Percentiles rank a stretch among this genome's conserved stretches.
phyloP scores from a whole-genome alignment of 345 rosid genomes.

The Camelina neglecta region DNA sequence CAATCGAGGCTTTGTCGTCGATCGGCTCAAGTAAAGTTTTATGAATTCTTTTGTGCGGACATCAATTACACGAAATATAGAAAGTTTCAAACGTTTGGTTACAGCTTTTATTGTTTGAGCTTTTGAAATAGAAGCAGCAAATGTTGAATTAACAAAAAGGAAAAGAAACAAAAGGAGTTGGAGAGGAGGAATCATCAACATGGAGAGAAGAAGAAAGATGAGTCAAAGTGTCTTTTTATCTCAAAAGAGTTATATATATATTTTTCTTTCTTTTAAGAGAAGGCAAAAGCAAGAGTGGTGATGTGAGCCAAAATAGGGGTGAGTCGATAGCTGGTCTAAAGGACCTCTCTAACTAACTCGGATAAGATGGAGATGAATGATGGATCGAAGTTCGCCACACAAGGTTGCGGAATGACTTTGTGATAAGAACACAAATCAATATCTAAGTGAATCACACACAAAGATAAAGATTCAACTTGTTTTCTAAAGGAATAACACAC shows the following conservation, averaged over 20 bases:
- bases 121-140: conserved; percentile 29
- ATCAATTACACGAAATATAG: conserved; percentile 1
- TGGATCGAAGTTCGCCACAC: too few species aligned
- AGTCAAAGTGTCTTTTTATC: conserved; percentile 21
- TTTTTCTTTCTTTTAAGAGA: too few species aligned
- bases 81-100: conserved; percentile 16
- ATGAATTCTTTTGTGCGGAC: not conserved
- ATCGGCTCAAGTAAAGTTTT: not conserved
- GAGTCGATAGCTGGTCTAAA: too few species aligned
- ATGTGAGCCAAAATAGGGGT: too few species aligned
- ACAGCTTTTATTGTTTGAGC: conserved; percentile 38
- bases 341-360: too few species aligned
- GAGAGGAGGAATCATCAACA: conserved; percentile 27
- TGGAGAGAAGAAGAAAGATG: conserved; percentile 22
- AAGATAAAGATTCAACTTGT: too few species aligned
- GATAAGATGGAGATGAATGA: too few species aligned
- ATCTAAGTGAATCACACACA: too few species aligned
- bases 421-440: too few species aligned
- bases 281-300: too few species aligned
- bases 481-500: too few species aligned
- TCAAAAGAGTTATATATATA: conserved; percentile 17
- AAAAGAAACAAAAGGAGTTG: conserved; percentile 23
- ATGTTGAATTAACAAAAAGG: conserved; percentile 4
- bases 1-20: not conserved
- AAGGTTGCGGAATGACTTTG: too few species aligned